Evolutionary conservation across 2,329 filamentous ascomycete species (phyloP).

Genomic region (Penicillium crustosum): DNA sequence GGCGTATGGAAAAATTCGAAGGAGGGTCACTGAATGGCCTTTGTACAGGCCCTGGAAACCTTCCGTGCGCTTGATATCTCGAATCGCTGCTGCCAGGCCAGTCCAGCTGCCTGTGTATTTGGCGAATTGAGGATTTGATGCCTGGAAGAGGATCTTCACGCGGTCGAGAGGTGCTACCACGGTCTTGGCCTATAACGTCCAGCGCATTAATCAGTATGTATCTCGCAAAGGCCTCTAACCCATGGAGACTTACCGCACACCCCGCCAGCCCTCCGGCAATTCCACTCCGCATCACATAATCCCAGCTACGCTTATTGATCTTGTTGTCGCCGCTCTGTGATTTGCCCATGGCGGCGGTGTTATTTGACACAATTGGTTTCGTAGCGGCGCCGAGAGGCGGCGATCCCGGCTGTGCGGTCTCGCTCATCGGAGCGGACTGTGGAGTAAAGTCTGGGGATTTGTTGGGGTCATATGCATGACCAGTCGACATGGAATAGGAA

Average conservation of each 20-base stretch:
- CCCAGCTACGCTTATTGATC: conserved; percentile 67
- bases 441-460: conserved; percentile 18
- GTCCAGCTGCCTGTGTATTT: conserved; percentile 91
- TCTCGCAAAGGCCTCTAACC: background rate
- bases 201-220: conserved; percentile 12
- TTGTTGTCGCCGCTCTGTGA: conserved; percentile 36
- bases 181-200: conserved; percentile 73
- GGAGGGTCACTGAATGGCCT: conserved; percentile 88
- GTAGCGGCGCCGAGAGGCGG: conserved; percentile 21
- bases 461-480: conserved; percentile 27
- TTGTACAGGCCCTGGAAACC: conserved; percentile 79
- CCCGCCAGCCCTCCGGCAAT: conserved; percentile 87
- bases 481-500: conserved; percentile 29
- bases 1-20: conserved; percentile 95
- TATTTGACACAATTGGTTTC: conserved; percentile 16
- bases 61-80: conserved; percentile 75
- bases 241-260: conserved; percentile 69
- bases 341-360: conserved; percentile 13
- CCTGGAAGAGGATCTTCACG: conserved; percentile 98
- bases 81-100: conserved; percentile 77
- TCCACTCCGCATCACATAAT: conserved; percentile 81
- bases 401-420: conserved; percentile 27
- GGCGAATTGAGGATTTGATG: conserved; percentile 86
- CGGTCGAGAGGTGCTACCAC: conserved; percentile 92
- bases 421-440: conserved; percentile 34